A percentile compares a stretch with the other conserved stretches of the same genome.
Conservation (phyloP, 495 filamentous ascomycete species). For the Penicillium salamii region DNA sequence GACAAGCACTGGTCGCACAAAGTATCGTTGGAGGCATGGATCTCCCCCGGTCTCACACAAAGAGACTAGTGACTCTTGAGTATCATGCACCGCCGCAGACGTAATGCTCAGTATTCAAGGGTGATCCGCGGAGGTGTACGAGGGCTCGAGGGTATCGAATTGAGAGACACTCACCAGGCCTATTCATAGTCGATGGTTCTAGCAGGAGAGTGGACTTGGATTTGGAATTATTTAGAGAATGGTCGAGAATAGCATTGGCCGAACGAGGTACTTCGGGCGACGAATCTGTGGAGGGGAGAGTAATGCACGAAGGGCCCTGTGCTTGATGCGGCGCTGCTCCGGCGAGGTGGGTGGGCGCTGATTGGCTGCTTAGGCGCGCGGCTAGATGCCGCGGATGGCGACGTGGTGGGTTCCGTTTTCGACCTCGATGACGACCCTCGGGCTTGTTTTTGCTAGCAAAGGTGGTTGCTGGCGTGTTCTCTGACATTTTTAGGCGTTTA, state of each 20-base stretch:
- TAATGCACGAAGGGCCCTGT: constrained; percentile 25
- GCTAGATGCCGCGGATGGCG: constrained; percentile 5
- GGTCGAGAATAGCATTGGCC: constrained; percentile 1
- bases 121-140: constrained; percentile 7
- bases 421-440: too few species aligned
- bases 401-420: too few species aligned
- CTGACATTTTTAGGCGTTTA: too few species aligned
- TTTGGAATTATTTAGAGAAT: constrained; percentile 9
- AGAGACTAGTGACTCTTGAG: neutral
- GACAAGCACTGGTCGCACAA: constrained; percentile 16
- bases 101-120: neutral
- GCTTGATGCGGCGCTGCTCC: constrained; percentile 38
- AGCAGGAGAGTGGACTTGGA: neutral
- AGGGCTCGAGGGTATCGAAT: constrained; percentile 13
- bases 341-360: constrained; percentile 39
- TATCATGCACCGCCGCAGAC: neutral
- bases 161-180: constrained; percentile 40
- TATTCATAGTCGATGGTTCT: constrained; percentile 33
- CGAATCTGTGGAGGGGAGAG: constrained; percentile 20
- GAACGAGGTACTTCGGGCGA: constrained; percentile 8
- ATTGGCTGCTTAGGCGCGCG: constrained; percentile 39
- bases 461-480: too few species aligned
- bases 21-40: constrained; percentile 24
- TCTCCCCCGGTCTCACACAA: neutral
- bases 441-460: too few species aligned